Evolutionary conservation across 108 stramenopile genomes (phyloP).

Genomic region (Stephanodiscus triporus): DNA sequence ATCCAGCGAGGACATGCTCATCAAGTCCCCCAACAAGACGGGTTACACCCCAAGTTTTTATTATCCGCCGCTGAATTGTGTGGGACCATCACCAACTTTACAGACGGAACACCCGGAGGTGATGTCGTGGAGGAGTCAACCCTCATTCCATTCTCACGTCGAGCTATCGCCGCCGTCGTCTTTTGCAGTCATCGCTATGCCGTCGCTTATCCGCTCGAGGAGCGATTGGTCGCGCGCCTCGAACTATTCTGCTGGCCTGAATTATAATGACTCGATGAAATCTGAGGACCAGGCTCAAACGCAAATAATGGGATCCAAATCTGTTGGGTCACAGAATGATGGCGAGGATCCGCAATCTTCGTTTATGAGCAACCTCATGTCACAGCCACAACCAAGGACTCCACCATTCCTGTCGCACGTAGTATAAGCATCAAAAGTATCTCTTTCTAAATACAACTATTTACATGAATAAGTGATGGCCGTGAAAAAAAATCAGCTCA

Average conservation of each 20-base stretch:
- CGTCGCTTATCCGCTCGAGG: slow-evolving; percentile 2
- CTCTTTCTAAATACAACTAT: too few species aligned
- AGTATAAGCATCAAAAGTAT: background rate
- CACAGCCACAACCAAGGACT: background rate
- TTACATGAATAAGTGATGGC: too few species aligned
- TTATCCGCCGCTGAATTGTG: slow-evolving; percentile 9
- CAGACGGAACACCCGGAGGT: background rate
- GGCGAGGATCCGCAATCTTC: background rate
- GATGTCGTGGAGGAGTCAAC: slow-evolving; percentile 3
- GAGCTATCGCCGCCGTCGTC: slow-evolving; percentile 1
- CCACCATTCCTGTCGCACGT: background rate
- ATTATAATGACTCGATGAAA: too few species aligned
- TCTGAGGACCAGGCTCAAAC: too few species aligned
- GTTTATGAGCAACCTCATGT: background rate
- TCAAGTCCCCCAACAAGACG: slow-evolving; percentile 19
- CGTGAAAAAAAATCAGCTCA: too few species aligned
- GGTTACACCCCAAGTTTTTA: background rate
- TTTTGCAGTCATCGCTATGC: background rate
- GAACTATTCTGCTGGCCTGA: slow-evolving; percentile 5
- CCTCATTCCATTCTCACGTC: background rate
- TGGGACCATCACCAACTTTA: background rate
- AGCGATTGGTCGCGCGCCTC: slow-evolving; percentile 6
- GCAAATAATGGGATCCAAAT: background rate
- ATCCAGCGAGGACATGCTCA: slow-evolving; percentile 47
- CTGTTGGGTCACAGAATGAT: background rate